These are phyloP conservation scores for Xanthoconium stramineum DNA, from an alignment of 768 basidiomycete species.

Conservation along the genomic window DNA sequence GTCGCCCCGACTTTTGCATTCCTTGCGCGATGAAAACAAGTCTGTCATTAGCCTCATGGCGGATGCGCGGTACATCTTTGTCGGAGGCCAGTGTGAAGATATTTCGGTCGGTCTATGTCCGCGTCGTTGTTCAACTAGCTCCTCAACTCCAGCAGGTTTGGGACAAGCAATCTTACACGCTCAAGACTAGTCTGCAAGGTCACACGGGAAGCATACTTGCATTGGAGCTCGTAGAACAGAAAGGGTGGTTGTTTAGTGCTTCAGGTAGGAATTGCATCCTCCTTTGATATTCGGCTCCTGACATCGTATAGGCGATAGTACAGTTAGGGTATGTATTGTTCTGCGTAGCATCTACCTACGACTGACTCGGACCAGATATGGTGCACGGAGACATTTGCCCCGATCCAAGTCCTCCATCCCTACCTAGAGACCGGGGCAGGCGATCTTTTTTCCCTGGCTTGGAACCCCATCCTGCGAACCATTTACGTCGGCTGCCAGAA, in stretches of 20 bases:
- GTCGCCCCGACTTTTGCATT: constrained; percentile 57
- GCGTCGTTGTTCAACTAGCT: neutral
- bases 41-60: constrained; percentile 78
- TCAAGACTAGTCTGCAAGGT: constrained; percentile 68
- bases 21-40: constrained; percentile 63
- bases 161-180: constrained; percentile 68
- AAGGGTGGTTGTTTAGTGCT: constrained; percentile 85
- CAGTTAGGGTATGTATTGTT: constrained; percentile 60
- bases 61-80: constrained; percentile 71
- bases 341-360: neutral
- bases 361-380: constrained; percentile 57
- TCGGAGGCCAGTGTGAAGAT: constrained; percentile 74
- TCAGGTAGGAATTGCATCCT: constrained; percentile 53
- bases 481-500: constrained; percentile 90
- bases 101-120: constrained; percentile 55
- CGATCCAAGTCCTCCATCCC: constrained; percentile 72
- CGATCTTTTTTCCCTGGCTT: constrained; percentile 83
- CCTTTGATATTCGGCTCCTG: neutral
- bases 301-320: constrained; percentile 69
- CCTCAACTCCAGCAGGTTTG: constrained; percentile 62
- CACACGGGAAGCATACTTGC: constrained; percentile 85
- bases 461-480: constrained; percentile 64
- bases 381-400: constrained; percentile 65
- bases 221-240: constrained; percentile 70
- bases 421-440: constrained; percentile 79